Evolutionary conservation across 306 rosid genomes (phyloP), one percentile per base, ranked within the genome.

Genomic region (Vigna hirtella): DNA sequence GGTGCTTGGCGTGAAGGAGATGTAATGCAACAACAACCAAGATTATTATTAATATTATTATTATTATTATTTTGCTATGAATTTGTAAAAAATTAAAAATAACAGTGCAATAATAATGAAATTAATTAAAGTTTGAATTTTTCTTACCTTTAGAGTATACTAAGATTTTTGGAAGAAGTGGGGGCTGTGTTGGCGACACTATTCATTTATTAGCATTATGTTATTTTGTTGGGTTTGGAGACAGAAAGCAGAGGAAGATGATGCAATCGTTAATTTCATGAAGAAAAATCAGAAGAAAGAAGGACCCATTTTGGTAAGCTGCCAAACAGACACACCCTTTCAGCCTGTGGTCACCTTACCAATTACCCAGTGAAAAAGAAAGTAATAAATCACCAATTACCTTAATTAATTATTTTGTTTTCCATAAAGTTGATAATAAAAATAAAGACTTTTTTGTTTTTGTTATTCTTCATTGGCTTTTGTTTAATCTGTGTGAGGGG

Each of bases 1-100:
- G 90, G 88, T 81, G 85, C 84, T 79, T 89, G 89, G 94, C 93
- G 89, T 88, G 94, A 85, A 67, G 70, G 87, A 76, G 50, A 79
- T 76, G 79, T 48, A 70, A 62, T 62, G 47, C 36, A 62, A 69
- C 49, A 74, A 64, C 58, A 70, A 30, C 67, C 67, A 32, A 30
- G 34, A 30, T 30, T 47, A 70, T 30, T 70, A 30, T 14, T 13
- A 15, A 16, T 38, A 30, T 12, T 38, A 59, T 17, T 45, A 50
- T 50, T 26, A 26, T 26, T 26, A 26, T 26, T 47, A 70, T 30
- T 17, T 45, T 30, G 30, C 28, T 70, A 63, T 50, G 28, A 36
- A 66, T 52, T 22, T 53, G 57, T 24, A 55, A 66, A 64, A 42
- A 8, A 67, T 55, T 52, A 16, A 38, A 20, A 77, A 66, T 13